Conservation (phyloP, 306 rosid genomes). For the Hippophae tibetana region DNA sequence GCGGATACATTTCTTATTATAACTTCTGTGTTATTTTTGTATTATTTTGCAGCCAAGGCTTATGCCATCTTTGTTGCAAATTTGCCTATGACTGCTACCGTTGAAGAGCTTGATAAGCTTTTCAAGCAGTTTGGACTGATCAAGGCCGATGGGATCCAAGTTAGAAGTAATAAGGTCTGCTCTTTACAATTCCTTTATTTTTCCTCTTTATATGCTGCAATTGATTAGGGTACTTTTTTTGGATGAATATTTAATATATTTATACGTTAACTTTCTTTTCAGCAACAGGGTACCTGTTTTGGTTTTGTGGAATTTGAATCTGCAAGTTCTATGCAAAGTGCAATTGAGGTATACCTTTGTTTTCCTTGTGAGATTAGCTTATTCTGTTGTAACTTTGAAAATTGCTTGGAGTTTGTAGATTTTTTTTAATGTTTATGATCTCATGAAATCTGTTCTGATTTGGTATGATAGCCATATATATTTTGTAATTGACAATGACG, state of each 20-base stretch:
- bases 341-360: slow-evolving; percentile 43
- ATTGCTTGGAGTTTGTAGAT: too few species aligned
- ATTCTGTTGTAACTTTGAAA: too few species aligned
- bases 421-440: too few species aligned
- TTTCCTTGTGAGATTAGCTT: too few species aligned
- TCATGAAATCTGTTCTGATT: too few species aligned
- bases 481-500: too few species aligned
- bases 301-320: slow-evolving; percentile 86
- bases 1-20: background rate
- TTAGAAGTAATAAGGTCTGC: slow-evolving; percentile 65
- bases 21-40: background rate
- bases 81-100: slow-evolving; percentile 76
- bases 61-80: slow-evolving; percentile 77
- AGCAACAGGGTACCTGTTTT: slow-evolving; percentile 72
- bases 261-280: slow-evolving; percentile 9
- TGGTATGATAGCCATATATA: too few species aligned
- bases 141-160: slow-evolving; percentile 65
- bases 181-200: background rate
- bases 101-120: slow-evolving; percentile 50
- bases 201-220: too few species aligned
- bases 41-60: slow-evolving; percentile 39
- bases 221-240: background rate
- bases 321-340: slow-evolving; percentile 52
- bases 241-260: background rate
- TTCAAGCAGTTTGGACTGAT: slow-evolving; percentile 71